These are phyloP conservation scores for Aureobasidium pullulans DNA, from an alignment of 2,329 filamentous ascomycete genomes.

Conservation along the genomic window DNA sequence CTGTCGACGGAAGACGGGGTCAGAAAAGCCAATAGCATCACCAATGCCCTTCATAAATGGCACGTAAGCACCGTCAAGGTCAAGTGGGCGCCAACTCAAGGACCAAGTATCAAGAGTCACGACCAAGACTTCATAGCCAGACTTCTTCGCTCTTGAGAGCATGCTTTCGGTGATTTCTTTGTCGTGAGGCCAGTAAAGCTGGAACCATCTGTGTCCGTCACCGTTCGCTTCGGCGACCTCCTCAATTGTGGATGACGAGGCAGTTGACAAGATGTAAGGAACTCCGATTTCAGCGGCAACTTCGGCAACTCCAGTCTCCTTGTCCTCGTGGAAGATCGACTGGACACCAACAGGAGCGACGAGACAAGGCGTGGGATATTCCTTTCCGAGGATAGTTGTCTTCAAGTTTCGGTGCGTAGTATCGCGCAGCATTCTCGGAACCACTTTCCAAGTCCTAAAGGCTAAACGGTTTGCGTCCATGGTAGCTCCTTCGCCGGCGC, in stretches of 20 bases:
- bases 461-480: slow-evolving; percentile 23
- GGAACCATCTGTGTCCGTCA: slow-evolving; percentile 54
- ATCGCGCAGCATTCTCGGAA: slow-evolving; percentile 16
- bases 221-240: slow-evolving; percentile 55
- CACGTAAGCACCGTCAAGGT: slow-evolving; percentile 19
- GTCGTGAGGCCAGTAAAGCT: slow-evolving; percentile 67
- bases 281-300: slow-evolving; percentile 54
- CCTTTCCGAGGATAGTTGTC: slow-evolving; percentile 19
- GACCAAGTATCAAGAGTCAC: slow-evolving; percentile 67
- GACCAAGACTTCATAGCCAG: slow-evolving; percentile 58
- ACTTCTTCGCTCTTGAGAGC: slow-evolving; percentile 52
- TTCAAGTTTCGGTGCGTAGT: slow-evolving; percentile 12
- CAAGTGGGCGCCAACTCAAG: slow-evolving; percentile 57
- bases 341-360: slow-evolving; percentile 66
- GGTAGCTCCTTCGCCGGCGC: slow-evolving; percentile 28
- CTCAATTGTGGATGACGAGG: slow-evolving; percentile 57
- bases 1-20: slow-evolving; percentile 56
- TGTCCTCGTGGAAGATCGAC: slow-evolving; percentile 57
- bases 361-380: slow-evolving; percentile 41
- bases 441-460: slow-evolving; percentile 17
- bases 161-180: slow-evolving; percentile 57
- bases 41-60: slow-evolving; percentile 34
- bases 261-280: slow-evolving; percentile 62
- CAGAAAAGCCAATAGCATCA: slow-evolving; percentile 55
- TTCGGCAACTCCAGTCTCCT: slow-evolving; percentile 56